phyloP scores from a whole-genome alignment of 2,329 filamentous ascomycete species.

The Gaeumannomyces tritici region DNA sequence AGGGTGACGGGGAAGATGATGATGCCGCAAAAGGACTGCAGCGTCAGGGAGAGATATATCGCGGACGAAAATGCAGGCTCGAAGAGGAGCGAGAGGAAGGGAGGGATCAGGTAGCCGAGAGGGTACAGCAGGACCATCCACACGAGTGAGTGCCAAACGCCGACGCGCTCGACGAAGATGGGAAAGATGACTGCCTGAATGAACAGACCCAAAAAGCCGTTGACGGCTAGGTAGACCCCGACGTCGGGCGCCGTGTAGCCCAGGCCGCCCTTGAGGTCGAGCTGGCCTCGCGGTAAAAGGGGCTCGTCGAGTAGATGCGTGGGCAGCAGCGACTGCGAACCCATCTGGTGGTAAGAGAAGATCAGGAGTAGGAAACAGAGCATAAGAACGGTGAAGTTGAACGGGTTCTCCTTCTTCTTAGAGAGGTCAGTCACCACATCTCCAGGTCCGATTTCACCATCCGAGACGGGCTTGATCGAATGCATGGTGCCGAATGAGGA shows the following conservation, averaged over 20 bases:
- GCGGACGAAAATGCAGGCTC: background rate
- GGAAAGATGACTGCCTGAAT: slow-evolving; percentile 65
- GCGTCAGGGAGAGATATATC: background rate
- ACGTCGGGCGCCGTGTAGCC: slow-evolving; percentile 13
- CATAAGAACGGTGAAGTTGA: slow-evolving; percentile 1
- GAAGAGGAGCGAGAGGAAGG: background rate
- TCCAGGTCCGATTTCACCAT: background rate
- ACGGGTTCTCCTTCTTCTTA: background rate
- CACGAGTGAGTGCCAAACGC: background rate
- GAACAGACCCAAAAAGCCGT: slow-evolving; percentile 56
- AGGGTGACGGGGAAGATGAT: slow-evolving; percentile 1
- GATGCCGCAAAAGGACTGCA: slow-evolving; percentile 1
- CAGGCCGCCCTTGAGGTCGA: slow-evolving; percentile 1
- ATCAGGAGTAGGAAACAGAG: background rate
- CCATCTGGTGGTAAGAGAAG: slow-evolving; percentile 3
- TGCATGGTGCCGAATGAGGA: background rate
- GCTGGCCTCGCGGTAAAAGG: background rate
- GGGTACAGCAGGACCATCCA: slow-evolving; percentile 1
- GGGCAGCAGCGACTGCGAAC: background rate
- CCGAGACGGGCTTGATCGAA: slow-evolving; percentile 1
- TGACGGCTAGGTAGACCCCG: background rate
- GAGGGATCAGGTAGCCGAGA: background rate
- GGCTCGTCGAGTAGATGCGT: background rate
- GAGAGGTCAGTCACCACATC: background rate
- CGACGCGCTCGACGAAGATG: slow-evolving; percentile 32